phyloP scores from a whole-genome alignment of 2,329 filamentous ascomycete species.

The Graphilbum sp. region DNA sequence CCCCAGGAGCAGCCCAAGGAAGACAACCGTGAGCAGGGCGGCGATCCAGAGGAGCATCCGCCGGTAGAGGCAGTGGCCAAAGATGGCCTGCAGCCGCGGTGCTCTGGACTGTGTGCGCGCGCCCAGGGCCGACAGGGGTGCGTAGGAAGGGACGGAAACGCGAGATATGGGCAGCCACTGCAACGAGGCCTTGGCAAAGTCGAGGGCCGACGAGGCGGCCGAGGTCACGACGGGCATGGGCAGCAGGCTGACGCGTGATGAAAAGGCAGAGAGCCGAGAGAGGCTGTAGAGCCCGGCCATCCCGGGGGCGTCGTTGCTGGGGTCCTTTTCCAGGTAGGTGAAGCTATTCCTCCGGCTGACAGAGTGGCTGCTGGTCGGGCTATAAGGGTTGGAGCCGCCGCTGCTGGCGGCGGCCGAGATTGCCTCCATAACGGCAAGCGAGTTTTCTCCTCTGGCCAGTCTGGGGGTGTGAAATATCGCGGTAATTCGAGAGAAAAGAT shows the following conservation, averaged over 20 bases:
- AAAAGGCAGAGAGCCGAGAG: background rate
- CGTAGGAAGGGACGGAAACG: constrained; percentile 6
- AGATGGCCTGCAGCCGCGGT: constrained; percentile 15
- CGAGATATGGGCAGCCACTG: constrained; percentile 5
- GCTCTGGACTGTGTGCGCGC: background rate
- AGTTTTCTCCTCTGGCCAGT: too few species aligned
- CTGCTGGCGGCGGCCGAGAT: constrained; percentile 3
- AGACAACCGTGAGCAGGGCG: constrained; percentile 13
- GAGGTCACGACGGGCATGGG: constrained; percentile 8
- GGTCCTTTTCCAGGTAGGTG: constrained; percentile 6
- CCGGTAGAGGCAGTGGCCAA: constrained; percentile 36
- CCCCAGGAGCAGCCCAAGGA: constrained; percentile 11
- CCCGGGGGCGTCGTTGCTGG: background rate
- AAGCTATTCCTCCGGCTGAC: constrained; percentile 10
- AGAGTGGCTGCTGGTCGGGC: constrained; percentile 1
- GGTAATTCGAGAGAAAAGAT: too few species aligned
- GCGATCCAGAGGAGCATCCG: constrained; percentile 34
- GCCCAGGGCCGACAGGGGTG: constrained; percentile 1
- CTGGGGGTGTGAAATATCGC: too few species aligned
- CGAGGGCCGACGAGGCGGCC: constrained; percentile 7
- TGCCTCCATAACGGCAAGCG: constrained; percentile 7
- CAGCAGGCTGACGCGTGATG: constrained; percentile 5
- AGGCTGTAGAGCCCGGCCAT: constrained; percentile 5
- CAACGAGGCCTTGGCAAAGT: constrained; percentile 6
- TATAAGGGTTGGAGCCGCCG: constrained; percentile 4